phyloP scores from a whole-genome alignment of 805 yeast species.

The Maudiozyma barnettii region DNA sequence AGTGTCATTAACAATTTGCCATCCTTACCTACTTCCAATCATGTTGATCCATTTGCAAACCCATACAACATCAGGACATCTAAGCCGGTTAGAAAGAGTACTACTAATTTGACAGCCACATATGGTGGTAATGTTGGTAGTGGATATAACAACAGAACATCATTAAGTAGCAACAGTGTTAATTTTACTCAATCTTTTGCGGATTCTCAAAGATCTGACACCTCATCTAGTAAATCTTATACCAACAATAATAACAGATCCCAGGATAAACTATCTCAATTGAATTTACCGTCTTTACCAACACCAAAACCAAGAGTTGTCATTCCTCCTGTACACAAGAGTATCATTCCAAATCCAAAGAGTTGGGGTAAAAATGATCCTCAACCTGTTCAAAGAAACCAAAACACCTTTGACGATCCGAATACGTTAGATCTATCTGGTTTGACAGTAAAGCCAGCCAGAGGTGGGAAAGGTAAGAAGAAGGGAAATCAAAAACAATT shows the following conservation, averaged over 20 bases:
- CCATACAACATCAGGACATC: slow-evolving; percentile 6
- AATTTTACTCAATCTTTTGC: slow-evolving; percentile 25
- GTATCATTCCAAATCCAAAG: slow-evolving; percentile 29
- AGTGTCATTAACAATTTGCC: slow-evolving; percentile 24
- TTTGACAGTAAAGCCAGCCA: slow-evolving; percentile 7
- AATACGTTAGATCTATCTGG: not conserved
- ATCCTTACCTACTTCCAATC: slow-evolving; percentile 19
- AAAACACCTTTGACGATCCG: slow-evolving; percentile 4
- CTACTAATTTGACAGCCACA: not conserved
- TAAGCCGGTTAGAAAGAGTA: slow-evolving; percentile 1
- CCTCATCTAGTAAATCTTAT: not conserved
- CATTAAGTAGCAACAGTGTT: slow-evolving; percentile 11
- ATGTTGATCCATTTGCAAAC: slow-evolving; percentile 15
- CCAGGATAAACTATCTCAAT: slow-evolving; percentile 12
- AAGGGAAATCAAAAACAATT: slow-evolving; percentile 46
- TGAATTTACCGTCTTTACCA: slow-evolving; percentile 42
- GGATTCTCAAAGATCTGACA: slow-evolving; percentile 18
- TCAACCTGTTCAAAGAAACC: not conserved
- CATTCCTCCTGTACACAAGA: slow-evolving; percentile 51
- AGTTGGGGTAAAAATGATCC: slow-evolving; percentile 25
- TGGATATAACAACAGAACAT: not conserved
- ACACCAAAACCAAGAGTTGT: slow-evolving; percentile 23
- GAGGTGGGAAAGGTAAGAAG: slow-evolving; percentile 24
- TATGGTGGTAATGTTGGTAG: not conserved
- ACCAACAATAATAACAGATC: not conserved